Conservation (phyloP, 2,329 filamentous ascomycete genomes). For the Hypomyces perniciosus region DNA sequence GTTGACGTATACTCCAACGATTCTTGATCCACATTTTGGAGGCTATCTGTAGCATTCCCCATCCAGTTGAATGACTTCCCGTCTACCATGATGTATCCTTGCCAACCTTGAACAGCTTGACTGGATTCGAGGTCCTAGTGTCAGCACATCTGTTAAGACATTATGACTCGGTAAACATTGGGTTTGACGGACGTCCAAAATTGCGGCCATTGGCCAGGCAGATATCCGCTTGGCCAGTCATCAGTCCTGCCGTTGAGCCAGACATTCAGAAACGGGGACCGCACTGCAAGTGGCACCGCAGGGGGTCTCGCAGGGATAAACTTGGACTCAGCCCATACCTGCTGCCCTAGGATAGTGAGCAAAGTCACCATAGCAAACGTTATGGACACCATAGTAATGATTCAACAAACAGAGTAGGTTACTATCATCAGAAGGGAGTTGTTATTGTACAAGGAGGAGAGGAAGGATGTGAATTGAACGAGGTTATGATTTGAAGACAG, state of each 20-base stretch:
- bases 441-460: no score
- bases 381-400: no score
- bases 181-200: constrained; percentile 53
- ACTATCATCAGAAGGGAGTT: no score
- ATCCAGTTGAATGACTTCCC: constrained; percentile 60
- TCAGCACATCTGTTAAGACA: no score
- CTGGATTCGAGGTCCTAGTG: constrained; percentile 29
- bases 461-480: no score
- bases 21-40: constrained; percentile 51
- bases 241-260: constrained; percentile 60
- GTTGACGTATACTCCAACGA: constrained; percentile 67
- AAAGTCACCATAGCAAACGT: constrained; percentile 13
- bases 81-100: constrained; percentile 65
- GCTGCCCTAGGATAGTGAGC: constrained; percentile 14
- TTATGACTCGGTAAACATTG: constrained; percentile 24
- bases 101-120: constrained; percentile 53
- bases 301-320: constrained; percentile 62
- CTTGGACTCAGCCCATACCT: constrained; percentile 36
- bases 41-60: constrained; percentile 46
- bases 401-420: no score
- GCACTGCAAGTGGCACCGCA: constrained; percentile 65
- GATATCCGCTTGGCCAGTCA: constrained; percentile 57
- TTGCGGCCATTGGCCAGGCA: constrained; percentile 62
- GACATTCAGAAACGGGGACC: constrained; percentile 66
- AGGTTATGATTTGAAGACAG: no score